A percentile compares a stretch with the other conserved stretches of the same genome.
Evolutionary conservation across 768 basidiomycete genomes (phyloP).

Genomic region (Pleurotus platypus): DNA sequence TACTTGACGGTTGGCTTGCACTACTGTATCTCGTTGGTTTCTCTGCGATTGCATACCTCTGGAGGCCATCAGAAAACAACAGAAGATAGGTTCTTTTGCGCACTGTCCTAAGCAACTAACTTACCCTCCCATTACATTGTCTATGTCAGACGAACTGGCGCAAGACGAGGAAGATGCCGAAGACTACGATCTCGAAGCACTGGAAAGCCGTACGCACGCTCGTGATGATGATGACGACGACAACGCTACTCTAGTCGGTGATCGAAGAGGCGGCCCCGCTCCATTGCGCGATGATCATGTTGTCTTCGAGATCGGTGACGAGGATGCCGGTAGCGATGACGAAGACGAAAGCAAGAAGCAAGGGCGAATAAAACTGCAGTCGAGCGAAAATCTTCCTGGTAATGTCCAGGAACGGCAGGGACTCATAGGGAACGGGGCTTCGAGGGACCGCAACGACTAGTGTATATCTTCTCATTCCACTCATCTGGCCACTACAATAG

Average conservation of each 20-base stretch:
- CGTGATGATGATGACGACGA: slow-evolving; percentile 66
- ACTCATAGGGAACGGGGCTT: slow-evolving; percentile 47
- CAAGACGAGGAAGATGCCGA: slow-evolving; percentile 94
- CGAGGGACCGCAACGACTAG: slow-evolving; percentile 31
- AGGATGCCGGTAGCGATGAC: slow-evolving; percentile 63
- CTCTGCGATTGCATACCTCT: slow-evolving; percentile 78
- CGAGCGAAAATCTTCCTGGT: slow-evolving; percentile 43
- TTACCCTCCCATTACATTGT: slow-evolving; percentile 52
- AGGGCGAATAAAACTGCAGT: slow-evolving; percentile 37
- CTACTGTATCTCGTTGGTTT: slow-evolving; percentile 86
- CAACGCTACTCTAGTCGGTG: slow-evolving; percentile 68
- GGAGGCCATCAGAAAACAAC: slow-evolving; percentile 91
- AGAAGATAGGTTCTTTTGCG: slow-evolving; percentile 59
- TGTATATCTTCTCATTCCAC: slow-evolving; percentile 3
- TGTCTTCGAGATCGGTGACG: slow-evolving; percentile 91
- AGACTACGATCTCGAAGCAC: slow-evolving; percentile 82
- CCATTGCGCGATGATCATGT: slow-evolving; percentile 62
- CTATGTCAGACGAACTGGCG: slow-evolving; percentile 95
- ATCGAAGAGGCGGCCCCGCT: slow-evolving; percentile 44
- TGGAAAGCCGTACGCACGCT: slow-evolving; percentile 50
- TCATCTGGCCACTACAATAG: slow-evolving; percentile 16
- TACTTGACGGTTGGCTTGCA: slow-evolving; percentile 92
- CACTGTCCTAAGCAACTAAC: slow-evolving; percentile 21
- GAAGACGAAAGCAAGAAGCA: slow-evolving; percentile 57
- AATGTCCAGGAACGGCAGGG: slow-evolving; percentile 61